phyloP scores from a whole-genome alignment of 164 flowering plant species.

The Sextonia rubra region DNA sequence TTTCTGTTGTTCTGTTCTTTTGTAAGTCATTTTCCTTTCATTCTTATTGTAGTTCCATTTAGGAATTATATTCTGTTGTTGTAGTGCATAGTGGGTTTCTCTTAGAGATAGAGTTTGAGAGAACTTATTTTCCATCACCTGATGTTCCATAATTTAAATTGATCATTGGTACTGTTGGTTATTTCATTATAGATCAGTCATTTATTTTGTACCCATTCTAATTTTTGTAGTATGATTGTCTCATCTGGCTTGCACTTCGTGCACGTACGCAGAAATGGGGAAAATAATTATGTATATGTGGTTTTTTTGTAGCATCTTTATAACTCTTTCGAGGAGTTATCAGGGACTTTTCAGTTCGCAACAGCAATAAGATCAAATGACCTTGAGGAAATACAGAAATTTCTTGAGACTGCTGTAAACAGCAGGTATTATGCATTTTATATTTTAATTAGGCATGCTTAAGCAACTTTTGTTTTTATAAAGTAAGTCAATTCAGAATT shows the following conservation, averaged over 20 bases:
- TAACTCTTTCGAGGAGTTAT: slow-evolving; percentile 73
- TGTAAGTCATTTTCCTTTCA: too few species aligned
- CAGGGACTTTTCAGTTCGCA: slow-evolving; percentile 81
- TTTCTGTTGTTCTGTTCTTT: too few species aligned
- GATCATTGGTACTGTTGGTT: too few species aligned
- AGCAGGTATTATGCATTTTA: slow-evolving; percentile 41
- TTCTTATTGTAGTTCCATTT: too few species aligned
- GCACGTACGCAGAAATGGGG: background rate
- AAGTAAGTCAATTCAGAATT: background rate
- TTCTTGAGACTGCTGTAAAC: slow-evolving; percentile 76
- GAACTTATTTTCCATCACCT: too few species aligned
- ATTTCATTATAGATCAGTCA: background rate
- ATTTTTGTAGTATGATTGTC: background rate
- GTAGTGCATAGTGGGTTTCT: too few species aligned
- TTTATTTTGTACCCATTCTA: background rate
- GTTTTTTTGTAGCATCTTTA: slow-evolving; percentile 65
- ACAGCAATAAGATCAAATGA: slow-evolving; percentile 78
- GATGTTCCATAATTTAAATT: too few species aligned
- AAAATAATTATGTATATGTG: slow-evolving; percentile 3
- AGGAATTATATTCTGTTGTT: too few species aligned
- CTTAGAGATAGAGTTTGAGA: too few species aligned
- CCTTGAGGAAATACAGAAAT: slow-evolving; percentile 89
- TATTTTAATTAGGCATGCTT: background rate
- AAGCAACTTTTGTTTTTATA: background rate
- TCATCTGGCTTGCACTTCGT: background rate